phyloP scores from a whole-genome alignment of 495 filamentous ascomycete species.

The Margaritispora aquatica region DNA sequence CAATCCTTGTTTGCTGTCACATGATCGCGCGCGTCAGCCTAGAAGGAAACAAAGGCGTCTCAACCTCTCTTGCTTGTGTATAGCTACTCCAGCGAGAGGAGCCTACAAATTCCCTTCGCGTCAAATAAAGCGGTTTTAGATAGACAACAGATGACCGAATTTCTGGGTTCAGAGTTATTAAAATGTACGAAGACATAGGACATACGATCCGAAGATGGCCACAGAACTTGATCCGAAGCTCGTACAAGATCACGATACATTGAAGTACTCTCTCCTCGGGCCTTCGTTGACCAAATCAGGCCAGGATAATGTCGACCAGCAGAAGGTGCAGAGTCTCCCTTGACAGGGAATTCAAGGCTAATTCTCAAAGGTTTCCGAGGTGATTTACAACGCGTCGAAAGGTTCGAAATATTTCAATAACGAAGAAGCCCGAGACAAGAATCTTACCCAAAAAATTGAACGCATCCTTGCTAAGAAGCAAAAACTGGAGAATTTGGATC shows the following conservation, averaged over 20 bases:
- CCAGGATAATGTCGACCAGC: conserved; percentile 89
- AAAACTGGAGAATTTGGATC: conserved; percentile 68
- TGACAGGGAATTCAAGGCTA: no score
- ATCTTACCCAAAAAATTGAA: conserved; percentile 81
- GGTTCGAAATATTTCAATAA: conserved; percentile 96
- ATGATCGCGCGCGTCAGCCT: not conserved
- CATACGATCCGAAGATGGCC: not conserved
- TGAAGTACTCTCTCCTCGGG: conserved; percentile 70
- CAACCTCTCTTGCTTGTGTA: no score
- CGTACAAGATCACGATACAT: conserved; percentile 29
- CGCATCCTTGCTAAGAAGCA: conserved; percentile 70
- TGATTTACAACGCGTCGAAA: conserved; percentile 95
- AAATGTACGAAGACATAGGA: not conserved
- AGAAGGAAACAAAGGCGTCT: no score
- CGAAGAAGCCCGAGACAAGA: conserved; percentile 76
- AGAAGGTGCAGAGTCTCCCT: no score
- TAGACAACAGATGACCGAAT: not conserved
- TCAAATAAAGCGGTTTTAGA: not conserved
- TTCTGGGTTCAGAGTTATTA: not conserved
- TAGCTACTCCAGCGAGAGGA: no score
- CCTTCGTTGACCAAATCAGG: conserved; percentile 93
- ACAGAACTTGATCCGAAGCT: conserved; percentile 1
- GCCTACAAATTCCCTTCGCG: no score
- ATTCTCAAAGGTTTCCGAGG: conserved; percentile 81
- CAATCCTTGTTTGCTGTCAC: not conserved